These are phyloP conservation scores for Chloroidium sp. DNA, from an alignment of 163 green algal species.

Conservation along the genomic window DNA sequence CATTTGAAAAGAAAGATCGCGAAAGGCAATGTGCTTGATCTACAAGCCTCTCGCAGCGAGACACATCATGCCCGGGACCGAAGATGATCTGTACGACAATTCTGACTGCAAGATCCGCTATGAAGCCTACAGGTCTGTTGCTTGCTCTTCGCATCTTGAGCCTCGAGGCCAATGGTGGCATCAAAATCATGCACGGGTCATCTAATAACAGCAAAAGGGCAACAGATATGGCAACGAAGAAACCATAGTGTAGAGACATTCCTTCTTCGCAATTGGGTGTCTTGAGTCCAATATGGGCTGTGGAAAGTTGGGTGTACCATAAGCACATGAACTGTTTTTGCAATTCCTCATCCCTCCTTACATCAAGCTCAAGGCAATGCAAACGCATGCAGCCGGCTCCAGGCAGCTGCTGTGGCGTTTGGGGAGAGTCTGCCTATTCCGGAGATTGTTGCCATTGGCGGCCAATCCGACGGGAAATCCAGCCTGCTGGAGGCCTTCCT, in stretches of 20 bases:
- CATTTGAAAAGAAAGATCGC: too few species aligned
- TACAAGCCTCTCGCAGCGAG: too few species aligned
- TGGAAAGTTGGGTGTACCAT: not conserved
- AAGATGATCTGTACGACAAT: slow-evolving; percentile 57
- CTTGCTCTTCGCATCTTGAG: too few species aligned
- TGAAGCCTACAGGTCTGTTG: slow-evolving; percentile 58
- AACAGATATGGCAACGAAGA: too few species aligned
- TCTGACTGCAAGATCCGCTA: slow-evolving; percentile 59
- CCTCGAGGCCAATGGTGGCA: too few species aligned
- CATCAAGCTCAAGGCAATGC: not conserved
- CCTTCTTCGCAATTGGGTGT: not conserved
- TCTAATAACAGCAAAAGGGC: too few species aligned
- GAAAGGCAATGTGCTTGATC: too few species aligned
- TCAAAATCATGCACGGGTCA: too few species aligned
- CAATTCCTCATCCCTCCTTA: not conserved
- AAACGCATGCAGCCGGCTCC: slow-evolving; percentile 46
- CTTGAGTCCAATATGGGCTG: not conserved
- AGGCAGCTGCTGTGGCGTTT: slow-evolving; percentile 68
- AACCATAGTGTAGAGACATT: not conserved
- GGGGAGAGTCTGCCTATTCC: slow-evolving; percentile 81
- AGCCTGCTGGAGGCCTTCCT: slow-evolving; percentile 85
- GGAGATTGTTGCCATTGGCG: slow-evolving; percentile 90
- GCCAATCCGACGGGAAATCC: slow-evolving; percentile 69
- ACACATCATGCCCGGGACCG: too few species aligned
- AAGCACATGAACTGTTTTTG: not conserved